Evolutionary conservation across 352 stramenopile genomes (phyloP), one percentile per base, ranked within the genome.

Genomic region (Halophytophthora batemanensis): DNA sequence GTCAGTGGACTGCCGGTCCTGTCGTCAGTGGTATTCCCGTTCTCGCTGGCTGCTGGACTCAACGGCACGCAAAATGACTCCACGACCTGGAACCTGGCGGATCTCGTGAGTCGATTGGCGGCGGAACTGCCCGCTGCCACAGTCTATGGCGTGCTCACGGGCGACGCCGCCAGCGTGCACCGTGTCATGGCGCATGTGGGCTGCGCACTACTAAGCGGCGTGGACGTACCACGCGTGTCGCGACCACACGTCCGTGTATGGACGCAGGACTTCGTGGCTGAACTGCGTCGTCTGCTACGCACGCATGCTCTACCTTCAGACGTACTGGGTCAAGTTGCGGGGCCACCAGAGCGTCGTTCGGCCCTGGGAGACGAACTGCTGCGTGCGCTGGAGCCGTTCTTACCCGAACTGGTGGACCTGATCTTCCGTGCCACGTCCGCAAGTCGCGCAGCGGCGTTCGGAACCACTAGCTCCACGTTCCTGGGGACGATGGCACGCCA

Each of bases 401-500:
- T 83, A 0, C 65, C 77, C 0, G 74, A 90, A 21, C 55, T 87
- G 5, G 48, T 87, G 1, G 74, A 87, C 23, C 59, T 63, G 17
- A 64, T 87, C 19, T 66, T 90, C 18, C 79, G 79, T 22, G 74
- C 77, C 0, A 87, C 73, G 31, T 84, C 72, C 6, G 77, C 76
- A 14, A 86, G 76, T 22, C 70, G 73, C 25, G 66, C 69, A 10
- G 64, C 56, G 12, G 64, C 71, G 3, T 83, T 85, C 43, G 75
- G 69, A 3, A 38, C 62, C 1, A 82, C 55, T 28, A 82, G 74
- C 25, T 44, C 64, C 11, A 65, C 70, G 13, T 86, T 87, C 50
- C 36, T 87, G 18, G 49, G 62, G 8, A 71, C 69, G 10, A 87
- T 90, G 72, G 50, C 65, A 14, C 64, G 68, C 25, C 64, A 83